Evolutionary conservation across 176 grass and related monocot genomes (phyloP).

Genomic region (Pharus latifolius): DNA sequence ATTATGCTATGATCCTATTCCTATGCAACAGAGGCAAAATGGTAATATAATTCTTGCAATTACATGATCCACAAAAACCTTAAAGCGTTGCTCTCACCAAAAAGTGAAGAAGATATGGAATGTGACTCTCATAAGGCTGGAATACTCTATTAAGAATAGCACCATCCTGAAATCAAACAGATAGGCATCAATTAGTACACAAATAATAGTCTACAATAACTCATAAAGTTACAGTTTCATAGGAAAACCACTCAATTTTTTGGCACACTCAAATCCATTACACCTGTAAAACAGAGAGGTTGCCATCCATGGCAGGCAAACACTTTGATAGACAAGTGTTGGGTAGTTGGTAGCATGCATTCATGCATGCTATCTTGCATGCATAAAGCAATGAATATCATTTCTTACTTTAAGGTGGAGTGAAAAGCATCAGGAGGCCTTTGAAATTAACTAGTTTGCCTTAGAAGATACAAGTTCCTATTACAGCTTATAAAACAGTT

Average conservation of each 20-base stretch:
- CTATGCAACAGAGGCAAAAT: constrained; percentile 8
- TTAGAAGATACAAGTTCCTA: constrained; percentile 8
- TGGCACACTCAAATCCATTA: not conserved
- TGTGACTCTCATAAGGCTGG: constrained; percentile 91
- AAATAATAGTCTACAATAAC: not conserved
- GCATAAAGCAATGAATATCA: not conserved
- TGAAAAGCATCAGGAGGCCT: not conserved
- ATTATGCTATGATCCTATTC: not conserved
- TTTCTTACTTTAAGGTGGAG: not conserved
- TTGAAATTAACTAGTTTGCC: not conserved
- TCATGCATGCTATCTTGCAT: not conserved
- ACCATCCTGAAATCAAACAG: constrained; percentile 52
- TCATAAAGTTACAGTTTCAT: not conserved
- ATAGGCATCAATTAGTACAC: constrained; percentile 12
- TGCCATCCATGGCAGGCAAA: not conserved
- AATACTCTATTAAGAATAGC: constrained; percentile 69
- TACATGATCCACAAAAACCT: not conserved
- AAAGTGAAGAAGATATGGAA: constrained; percentile 98
- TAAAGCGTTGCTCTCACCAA: constrained; percentile 54
- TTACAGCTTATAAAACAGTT: not conserved
- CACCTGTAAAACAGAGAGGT: not conserved
- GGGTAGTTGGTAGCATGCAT: not conserved
- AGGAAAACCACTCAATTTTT: not conserved
- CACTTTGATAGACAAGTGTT: not conserved
- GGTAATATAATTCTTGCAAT: not conserved